Base-by-base conservation (phyloP, 345 rosid species). In the Cardamine chenopodiifolia region DNA sequence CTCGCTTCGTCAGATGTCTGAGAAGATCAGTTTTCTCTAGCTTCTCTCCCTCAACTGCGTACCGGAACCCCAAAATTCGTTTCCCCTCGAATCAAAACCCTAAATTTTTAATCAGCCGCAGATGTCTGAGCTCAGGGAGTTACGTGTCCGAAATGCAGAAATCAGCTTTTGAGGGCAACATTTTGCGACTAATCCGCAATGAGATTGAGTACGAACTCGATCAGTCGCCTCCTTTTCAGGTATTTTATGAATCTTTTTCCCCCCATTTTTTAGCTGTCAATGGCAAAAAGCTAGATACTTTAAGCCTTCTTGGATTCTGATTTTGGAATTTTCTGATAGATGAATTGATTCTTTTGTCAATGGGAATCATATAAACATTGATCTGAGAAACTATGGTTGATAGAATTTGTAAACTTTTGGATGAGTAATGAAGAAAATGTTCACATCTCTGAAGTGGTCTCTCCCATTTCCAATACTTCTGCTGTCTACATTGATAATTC, bases 141-240 rank as follows among this genome's bases (percentile, higher is more conserved):
- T 91, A 85, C 81, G 73, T 83, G 0, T 80, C 96, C 9, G 93
- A 87, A 35, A 88, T 85, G 96, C 95, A 90, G 68, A 88, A 87
- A 61, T 80, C 93, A n/a, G 97, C 99, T 17, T 84, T 90, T 53
- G 79, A 90, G 45, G 85, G 82, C 18, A 83, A 83, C 82, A 82
- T 94, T 70, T 78, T 81, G 76, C 62, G 97, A 55, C 75, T 82
- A 7, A 76, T 89, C 28, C 87, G 97, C 8, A 73, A 81, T 18
- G 97, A 94, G 62, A 87, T 90, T 23, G 87, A 87, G 11, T 87
- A 79, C 71, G 97, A 92, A 79, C 82, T 86, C 70, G 87, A 92
- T 5, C 83, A 56, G 50, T 69, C 68, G 6, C 85, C 92, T 73
- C 81, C 81, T 49, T 50, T 71, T 49, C 77, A 65, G 80, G 81